Evolutionary conservation across 345 rosid species (phyloP).

Genomic region (Durio zibethinus): DNA sequence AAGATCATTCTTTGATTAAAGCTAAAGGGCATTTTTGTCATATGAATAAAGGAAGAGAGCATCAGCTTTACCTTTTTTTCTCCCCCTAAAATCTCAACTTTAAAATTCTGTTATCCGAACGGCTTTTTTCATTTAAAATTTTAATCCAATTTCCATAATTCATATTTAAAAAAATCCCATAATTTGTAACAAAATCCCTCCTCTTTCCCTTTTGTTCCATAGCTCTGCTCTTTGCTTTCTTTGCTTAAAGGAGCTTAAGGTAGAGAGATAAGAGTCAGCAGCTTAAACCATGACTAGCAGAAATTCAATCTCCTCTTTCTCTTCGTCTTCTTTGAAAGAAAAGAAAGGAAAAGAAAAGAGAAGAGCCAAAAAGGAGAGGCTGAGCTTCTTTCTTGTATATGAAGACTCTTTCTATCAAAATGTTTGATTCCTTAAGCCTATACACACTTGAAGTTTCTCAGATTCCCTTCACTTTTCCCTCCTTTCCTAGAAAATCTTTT

Average conservation of each 20-base stretch:
- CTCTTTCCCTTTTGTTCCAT: neutral
- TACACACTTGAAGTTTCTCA: conserved; percentile 42
- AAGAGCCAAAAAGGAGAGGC: conserved; percentile 39
- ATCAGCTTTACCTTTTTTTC: conserved; percentile 41
- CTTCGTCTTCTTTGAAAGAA: conserved; percentile 28
- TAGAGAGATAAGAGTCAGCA: conserved; percentile 10
- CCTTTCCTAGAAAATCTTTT: conserved; percentile 33
- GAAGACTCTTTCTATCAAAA: conserved; percentile 41
- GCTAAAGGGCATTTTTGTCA: conserved; percentile 51
- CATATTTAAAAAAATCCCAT: neutral
- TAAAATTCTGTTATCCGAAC: conserved; percentile 49
- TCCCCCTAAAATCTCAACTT: conserved; percentile 35
- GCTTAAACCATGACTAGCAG: conserved; percentile 12
- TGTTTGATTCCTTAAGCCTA: conserved; percentile 46
- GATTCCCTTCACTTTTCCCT: conserved; percentile 49
- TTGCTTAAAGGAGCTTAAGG: conserved; percentile 23
- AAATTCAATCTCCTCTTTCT: conserved; percentile 19
- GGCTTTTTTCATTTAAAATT: conserved; percentile 21
- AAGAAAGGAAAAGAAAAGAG: conserved; percentile 14
- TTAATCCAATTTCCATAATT: neutral
- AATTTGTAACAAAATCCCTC: neutral
- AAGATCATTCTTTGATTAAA: conserved; percentile 49
- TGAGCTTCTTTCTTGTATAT: conserved; percentile 52
- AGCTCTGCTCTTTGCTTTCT: conserved; percentile 14
- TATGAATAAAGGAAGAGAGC: conserved; percentile 28